Percentiles rank a stretch among this genome's conserved stretches.
Conservation (phyloP, 768 basidiomycete species). For the Podaxis carcinomalis region DNA sequence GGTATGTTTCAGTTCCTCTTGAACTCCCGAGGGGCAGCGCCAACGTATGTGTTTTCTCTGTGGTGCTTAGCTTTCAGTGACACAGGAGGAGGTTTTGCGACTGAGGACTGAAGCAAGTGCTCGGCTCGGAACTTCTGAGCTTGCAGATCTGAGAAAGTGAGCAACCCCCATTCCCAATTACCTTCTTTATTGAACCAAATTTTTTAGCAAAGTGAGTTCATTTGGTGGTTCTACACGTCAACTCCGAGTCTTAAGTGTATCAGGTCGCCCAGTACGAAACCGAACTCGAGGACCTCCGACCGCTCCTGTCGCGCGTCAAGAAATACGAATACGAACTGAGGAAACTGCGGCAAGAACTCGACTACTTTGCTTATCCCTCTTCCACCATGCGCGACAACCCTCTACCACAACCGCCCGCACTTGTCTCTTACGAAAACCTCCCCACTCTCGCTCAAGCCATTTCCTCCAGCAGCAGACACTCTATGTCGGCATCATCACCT, state of each 20-base stretch:
- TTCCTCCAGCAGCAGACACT: neutral
- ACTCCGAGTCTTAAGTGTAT: conserved; percentile 1
- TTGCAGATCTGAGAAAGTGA: neutral
- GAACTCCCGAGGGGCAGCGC: neutral
- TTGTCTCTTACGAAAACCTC: conserved; percentile 40
- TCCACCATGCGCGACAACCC: conserved; percentile 24
- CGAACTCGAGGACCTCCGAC: conserved; percentile 32
- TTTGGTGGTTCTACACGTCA: neutral
- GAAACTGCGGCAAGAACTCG: conserved; percentile 2
- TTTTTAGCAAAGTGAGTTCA: conserved; percentile 2
- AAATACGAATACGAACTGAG: conserved; percentile 1
- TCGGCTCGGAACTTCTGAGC: neutral
- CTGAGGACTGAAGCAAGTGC: neutral
- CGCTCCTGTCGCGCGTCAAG: conserved; percentile 18
- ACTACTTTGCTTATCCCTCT: conserved; percentile 1
- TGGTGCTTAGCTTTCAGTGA: neutral
- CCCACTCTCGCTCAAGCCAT: conserved; percentile 34
- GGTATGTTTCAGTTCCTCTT: neutral
- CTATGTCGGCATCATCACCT: conserved; percentile 2
- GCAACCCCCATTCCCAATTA: neutral
- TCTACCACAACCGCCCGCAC: conserved; percentile 53
- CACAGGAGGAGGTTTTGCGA: neutral
- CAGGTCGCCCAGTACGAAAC: conserved; percentile 25
- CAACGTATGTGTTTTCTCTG: neutral
- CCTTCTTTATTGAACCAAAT: neutral